phyloP scores from a whole-genome alignment of 1,284 basidiomycete genomes.

The Boletus semigastroideus region DNA sequence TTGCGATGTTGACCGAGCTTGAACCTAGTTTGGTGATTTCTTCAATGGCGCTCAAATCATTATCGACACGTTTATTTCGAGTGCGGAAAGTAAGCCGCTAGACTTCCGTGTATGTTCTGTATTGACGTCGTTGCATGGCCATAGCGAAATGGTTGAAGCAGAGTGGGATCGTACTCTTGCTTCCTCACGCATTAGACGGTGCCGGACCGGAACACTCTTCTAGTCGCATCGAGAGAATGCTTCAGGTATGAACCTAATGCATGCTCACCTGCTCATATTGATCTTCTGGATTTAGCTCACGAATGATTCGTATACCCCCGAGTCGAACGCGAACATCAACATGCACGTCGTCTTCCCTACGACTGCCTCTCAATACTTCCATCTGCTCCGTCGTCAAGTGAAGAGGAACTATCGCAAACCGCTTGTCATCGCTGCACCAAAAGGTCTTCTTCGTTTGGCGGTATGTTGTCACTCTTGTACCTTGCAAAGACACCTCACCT shows the following conservation, averaged over 20 bases:
- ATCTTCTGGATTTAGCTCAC: conserved; percentile 50
- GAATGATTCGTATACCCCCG: conserved; percentile 58
- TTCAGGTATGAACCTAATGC: conserved; percentile 54
- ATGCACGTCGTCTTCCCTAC: conserved; percentile 85
- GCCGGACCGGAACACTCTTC: conserved; percentile 92
- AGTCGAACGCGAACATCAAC: conserved; percentile 56
- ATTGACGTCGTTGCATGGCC: neutral
- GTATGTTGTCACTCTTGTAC: conserved; percentile 43
- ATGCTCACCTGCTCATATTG: neutral
- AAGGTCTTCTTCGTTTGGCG: conserved; percentile 75
- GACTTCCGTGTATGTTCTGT: neutral
- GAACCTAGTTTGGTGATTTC: conserved; percentile 79
- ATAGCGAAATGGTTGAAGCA: conserved; percentile 94
- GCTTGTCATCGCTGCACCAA: conserved; percentile 79
- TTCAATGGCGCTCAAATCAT: conserved; percentile 88
- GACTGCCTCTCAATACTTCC: conserved; percentile 4
- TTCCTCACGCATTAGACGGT: conserved; percentile 66
- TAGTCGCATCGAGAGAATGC: conserved; percentile 80
- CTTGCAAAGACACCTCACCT: neutral
- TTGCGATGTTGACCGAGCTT: neutral
- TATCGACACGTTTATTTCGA: conserved; percentile 85
- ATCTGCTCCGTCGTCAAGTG: conserved; percentile 71
- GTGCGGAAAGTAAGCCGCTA: conserved; percentile 67
- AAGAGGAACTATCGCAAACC: conserved; percentile 84
- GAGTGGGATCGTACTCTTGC: conserved; percentile 82